phyloP scores from a whole-genome alignment of 352 stramenopile species.

The Pythium brassicae region DNA sequence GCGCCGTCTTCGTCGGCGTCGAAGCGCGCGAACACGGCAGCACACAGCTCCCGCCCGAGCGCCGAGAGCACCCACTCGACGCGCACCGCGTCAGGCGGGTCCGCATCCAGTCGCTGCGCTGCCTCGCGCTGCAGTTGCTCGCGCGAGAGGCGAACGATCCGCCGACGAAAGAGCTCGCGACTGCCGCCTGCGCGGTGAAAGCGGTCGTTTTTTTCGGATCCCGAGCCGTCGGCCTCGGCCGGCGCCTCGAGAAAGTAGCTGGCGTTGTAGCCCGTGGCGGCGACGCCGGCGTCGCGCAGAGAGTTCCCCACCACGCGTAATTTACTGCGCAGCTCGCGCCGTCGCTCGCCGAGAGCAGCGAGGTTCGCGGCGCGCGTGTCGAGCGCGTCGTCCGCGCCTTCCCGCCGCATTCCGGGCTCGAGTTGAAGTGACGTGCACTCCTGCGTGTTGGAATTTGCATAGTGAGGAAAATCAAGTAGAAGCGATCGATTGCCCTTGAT shows the following conservation, averaged over 20 bases:
- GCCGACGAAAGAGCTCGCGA: conserved; percentile 28
- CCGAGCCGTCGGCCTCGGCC: conserved; percentile 3
- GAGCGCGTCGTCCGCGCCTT: conserved; percentile 1
- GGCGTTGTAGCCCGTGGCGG: conserved; percentile 43
- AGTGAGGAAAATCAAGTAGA: background rate
- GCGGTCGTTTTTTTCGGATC: no score
- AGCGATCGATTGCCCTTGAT: background rate
- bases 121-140: conserved; percentile 14
- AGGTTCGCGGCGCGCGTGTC: conserved; percentile 16
- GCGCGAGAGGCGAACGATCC: conserved; percentile 14
- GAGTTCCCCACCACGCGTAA: conserved; percentile 34
- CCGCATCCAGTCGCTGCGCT: conserved; percentile 39
- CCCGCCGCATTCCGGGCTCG: background rate
- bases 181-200: no score
- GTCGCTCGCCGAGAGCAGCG: conserved; percentile 30
- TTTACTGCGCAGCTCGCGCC: conserved; percentile 29
- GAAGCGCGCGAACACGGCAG: conserved; percentile 43
- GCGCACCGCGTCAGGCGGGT: conserved; percentile 27
- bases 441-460: background rate
- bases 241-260: conserved; percentile 47
- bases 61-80: conserved; percentile 35
- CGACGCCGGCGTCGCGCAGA: conserved; percentile 40
- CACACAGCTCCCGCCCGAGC: conserved; percentile 47
- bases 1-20: conserved; percentile 44
- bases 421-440: background rate